A percentile compares a stretch with the other conserved stretches of the same genome.
These are phyloP conservation scores for Solanum corneliomulleri DNA, from an alignment of 257 asterid species.

Conservation along the genomic window DNA sequence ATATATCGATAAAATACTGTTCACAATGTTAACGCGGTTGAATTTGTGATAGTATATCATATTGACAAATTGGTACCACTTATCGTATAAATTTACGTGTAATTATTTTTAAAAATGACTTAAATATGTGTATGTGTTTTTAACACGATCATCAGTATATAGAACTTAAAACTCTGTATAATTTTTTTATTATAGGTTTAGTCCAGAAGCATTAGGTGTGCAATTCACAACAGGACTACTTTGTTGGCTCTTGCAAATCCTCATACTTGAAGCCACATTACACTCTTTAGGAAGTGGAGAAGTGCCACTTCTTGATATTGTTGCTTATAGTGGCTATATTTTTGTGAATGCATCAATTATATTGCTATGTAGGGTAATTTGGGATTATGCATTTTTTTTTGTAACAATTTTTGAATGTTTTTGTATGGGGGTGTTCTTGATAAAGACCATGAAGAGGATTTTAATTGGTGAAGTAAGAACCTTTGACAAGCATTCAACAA, in stretches of 20 bases:
- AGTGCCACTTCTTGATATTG: conserved; percentile 24
- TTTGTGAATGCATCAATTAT: conserved; percentile 13
- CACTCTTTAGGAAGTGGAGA: conserved; percentile 19
- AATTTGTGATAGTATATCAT: not conserved
- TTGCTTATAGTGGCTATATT: conserved; percentile 19
- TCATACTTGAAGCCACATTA: conserved; percentile 12
- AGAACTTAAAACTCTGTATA: not conserved
- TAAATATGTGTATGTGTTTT: not conserved
- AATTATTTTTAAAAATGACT: not conserved
- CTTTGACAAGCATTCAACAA: conserved; percentile 7
- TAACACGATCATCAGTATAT: not conserved
- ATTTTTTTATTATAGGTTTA: conserved; percentile 10
- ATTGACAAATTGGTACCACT: not conserved
- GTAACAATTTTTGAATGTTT: conserved; percentile 12
- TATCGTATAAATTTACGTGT: not conserved
- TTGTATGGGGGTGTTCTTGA: conserved; percentile 21
- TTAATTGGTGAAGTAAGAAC: conserved; percentile 16
- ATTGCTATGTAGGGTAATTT: conserved; percentile 8
- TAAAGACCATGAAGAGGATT: conserved; percentile 21
- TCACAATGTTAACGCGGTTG: not conserved
- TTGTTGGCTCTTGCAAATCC: conserved; percentile 26
- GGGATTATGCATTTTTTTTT: conserved; percentile 9
- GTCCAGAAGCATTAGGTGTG: conserved; percentile 31
- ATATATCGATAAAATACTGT: not conserved
- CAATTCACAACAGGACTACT: conserved; percentile 23